A percentile compares a stretch with the other conserved stretches of the same genome.
Evolutionary conservation across 371 early-diverging fungal species (phyloP).

Genomic region (Smittium culicis): DNA sequence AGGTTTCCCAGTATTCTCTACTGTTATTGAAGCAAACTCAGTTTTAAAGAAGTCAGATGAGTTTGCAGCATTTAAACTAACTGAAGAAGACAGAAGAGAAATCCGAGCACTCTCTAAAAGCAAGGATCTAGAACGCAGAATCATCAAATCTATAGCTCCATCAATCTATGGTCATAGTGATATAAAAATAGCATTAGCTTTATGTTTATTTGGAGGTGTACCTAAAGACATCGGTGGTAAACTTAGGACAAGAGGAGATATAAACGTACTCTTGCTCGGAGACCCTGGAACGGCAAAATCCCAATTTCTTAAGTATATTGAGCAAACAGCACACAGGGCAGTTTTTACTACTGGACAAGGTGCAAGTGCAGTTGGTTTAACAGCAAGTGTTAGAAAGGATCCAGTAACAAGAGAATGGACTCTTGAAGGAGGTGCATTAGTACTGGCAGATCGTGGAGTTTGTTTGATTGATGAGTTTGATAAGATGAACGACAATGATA

Average conservation of each 20-base stretch:
- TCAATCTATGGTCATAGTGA: conserved; percentile 98
- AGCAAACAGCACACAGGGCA: conserved; percentile 88
- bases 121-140: conserved; percentile 64
- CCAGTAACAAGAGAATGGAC: conserved; percentile 97
- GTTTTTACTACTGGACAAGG: conserved; percentile 99
- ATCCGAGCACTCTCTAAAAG: conserved; percentile 71
- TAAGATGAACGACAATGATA: conserved; percentile 97
- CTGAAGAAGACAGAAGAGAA: conserved; percentile 81
- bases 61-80: conserved; percentile 66
- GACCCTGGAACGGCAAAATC: conserved; percentile 99
- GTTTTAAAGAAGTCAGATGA: conserved; percentile 78
- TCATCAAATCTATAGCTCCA: conserved; percentile 95
- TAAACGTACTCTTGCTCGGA: conserved; percentile 96
- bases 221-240: conserved; percentile 86
- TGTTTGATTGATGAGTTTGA: conserved; percentile 99
- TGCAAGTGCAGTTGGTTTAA: conserved; percentile 98
- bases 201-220: conserved; percentile 96
- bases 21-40: conserved; percentile 91
- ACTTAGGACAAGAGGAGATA: conserved; percentile 95
- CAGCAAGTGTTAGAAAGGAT: conserved; percentile 96
- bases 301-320: conserved; percentile 96
- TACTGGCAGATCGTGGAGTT: conserved; percentile 96
- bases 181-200: conserved; percentile 90
- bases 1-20: conserved; percentile 96
- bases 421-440: conserved; percentile 98